Evolutionary conservation across 1,139 yeast genomes (phyloP), one percentile per base, ranked within the genome.

Genomic region (Debaryomycetaceae sp.): DNA sequence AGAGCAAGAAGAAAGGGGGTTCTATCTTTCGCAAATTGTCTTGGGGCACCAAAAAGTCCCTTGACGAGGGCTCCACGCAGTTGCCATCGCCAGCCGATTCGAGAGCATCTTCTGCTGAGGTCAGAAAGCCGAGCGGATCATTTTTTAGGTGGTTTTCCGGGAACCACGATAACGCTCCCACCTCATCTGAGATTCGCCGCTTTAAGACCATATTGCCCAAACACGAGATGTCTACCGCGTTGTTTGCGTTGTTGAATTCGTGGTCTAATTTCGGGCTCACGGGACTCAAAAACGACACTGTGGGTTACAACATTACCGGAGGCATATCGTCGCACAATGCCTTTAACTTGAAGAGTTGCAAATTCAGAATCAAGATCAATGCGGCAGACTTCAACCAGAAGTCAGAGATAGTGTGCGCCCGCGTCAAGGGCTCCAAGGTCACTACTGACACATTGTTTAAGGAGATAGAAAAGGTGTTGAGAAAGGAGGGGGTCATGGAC

Each of bases 241-340:
- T 82, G 44, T 71, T 64, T 51, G 76, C 83, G 23, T 66, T 81
- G 37, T 60, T 82, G 44, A 63, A 57, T 31, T 76, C 82, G 9
- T 82, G 91, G 91, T 70, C 77, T 11, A 75, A 73, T 41, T 81
- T 81, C 47, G 89, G 91, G 6, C 58, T 82, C 48, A 75, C 71
- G 43, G 70, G 75, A 37, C 65, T 82, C 39, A 61, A 59, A 29
- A 58, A 72, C 32, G 72, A 70, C 43, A 61, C 64, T 24, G 54
- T 61, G 11, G 57, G 63, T 6, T 56, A 59, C 43, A 61, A 61
- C 23, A 65, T 82, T 23, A 70, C 71, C 15, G 89, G 86, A 29
- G 66, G 74, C 14, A 70, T 82, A 27, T 65, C 84, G 2, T 77
- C 72, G 41, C 63, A 69, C 39, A 81, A 81, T 52, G 65, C 80